Base-by-base conservation (phyloP, 108 stramenopile genomes). In the Mediolabrus comicus region DNA sequence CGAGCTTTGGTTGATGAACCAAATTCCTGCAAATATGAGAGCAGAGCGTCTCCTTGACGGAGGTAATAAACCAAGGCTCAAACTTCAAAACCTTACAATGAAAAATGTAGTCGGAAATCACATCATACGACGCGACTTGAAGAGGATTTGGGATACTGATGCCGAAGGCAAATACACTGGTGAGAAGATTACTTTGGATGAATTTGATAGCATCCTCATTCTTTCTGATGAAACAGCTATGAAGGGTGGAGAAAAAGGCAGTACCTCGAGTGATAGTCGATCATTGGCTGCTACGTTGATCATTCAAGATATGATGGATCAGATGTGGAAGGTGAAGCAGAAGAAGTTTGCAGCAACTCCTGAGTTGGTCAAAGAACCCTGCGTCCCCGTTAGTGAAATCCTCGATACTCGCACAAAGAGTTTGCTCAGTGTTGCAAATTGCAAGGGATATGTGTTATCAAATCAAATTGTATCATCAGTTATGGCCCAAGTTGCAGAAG, bases 391-490 rank as follows among this genome's bases (percentile, higher is more conserved):
- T 24, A 56, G 65, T 49, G 82, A 83, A 55, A 83, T 83, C 36
- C 61, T 83, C n/a, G 82, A 83, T 39, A 69, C 69, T 35, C 49
- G 82, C 27, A 83, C 82, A 24, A 70, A 69, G 53, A 62, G 72
- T 30, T 69, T 83, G 11, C 56, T 83, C 13, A 35, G 54, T 11
- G 82, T 79, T 24, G 82, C 77, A 3, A 35, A 67, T 7, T 65
- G 72, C 22, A 66, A 74, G 32, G 82, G 74, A 36, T 83, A 83
- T 36, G 75, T 83, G 31, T 74, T 80, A 54, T 79, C 77, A 39
- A 83, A 83, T 38, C 67, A 79, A 38, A 70, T 83, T 24, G 75
- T 83, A 2, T 35, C 53, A 4, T 33, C 51, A 10, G 64, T 78
- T 0, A 65, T 83, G 68, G 82, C 82, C 9, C 63, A 65, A 61